Evolutionary conservation across 2,329 filamentous ascomycete species (phyloP).

Genomic region (Alternaria incomplexa): DNA sequence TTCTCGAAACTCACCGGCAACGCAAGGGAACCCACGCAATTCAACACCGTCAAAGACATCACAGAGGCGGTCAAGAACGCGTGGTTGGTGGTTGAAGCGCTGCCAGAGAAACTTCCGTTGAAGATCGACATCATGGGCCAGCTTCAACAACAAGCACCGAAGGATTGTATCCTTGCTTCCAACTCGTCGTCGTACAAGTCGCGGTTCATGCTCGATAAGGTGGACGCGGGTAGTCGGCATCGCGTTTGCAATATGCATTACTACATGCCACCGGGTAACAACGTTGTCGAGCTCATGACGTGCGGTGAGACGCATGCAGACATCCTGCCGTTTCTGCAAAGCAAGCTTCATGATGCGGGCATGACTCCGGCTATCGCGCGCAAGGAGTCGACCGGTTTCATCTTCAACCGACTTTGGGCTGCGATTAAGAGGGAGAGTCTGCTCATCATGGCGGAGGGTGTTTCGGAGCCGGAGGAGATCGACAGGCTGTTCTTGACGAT

Average conservation of each 20-base stretch:
- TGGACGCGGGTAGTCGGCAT: constrained; percentile 45
- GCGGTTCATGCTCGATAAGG: constrained; percentile 55
- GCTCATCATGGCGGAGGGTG: constrained; percentile 58
- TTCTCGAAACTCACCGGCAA: constrained; percentile 2
- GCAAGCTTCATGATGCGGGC: constrained; percentile 50
- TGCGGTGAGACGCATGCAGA: constrained; percentile 51
- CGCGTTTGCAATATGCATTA: constrained; percentile 57
- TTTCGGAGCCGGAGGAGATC: constrained; percentile 57
- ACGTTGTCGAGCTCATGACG: constrained; percentile 62
- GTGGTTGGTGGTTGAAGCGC: constrained; percentile 62
- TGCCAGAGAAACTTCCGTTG: constrained; percentile 58
- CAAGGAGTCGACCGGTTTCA: constrained; percentile 60
- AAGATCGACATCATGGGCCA: constrained; percentile 58
- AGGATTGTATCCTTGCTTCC: constrained; percentile 57
- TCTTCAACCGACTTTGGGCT: constrained; percentile 65
- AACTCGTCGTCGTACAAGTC: constrained; percentile 63
- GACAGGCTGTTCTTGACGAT: constrained; percentile 57
- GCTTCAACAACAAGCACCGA: constrained; percentile 51
- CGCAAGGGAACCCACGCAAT: background rate
- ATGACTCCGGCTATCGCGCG: constrained; percentile 52
- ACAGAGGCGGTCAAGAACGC: constrained; percentile 51
- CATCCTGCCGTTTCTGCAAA: constrained; percentile 56
- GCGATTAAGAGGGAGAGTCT: constrained; percentile 62
- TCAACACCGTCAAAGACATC: constrained; percentile 43
- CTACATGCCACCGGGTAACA: constrained; percentile 54